Conservation (phyloP, 1,284 basidiomycete species). For the Blastosporella zonata region DNA sequence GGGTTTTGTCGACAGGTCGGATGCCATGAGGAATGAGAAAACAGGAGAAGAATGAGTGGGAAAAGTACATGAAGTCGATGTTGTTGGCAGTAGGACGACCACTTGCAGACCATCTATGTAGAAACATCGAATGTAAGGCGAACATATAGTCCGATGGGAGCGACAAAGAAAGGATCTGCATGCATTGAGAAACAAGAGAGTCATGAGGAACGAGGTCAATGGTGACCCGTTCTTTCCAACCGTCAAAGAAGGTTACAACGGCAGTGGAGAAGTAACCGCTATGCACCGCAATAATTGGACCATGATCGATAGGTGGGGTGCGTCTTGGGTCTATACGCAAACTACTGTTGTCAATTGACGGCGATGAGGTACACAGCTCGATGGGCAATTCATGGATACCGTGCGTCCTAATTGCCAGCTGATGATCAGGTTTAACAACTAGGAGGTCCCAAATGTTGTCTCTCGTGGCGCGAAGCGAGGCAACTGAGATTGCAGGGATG, state of each 20-base stretch:
- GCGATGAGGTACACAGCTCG: conserved; percentile 20
- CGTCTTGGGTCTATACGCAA: conserved; percentile 24
- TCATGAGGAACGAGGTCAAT: conserved; percentile 51
- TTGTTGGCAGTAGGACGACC: conserved; percentile 40
- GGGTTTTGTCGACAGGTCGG: conserved; percentile 19
- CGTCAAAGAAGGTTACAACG: conserved; percentile 47
- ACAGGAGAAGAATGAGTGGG: conserved; percentile 46
- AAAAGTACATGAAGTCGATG: conserved; percentile 57
- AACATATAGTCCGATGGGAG: conserved; percentile 56
- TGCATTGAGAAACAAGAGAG: conserved; percentile 52
- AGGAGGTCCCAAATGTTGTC: conserved; percentile 65
- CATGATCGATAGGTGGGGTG: conserved; percentile 22
- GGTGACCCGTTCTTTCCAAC: conserved; percentile 40
- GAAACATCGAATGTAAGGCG: conserved; percentile 52
- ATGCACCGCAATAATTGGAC: conserved; percentile 34
- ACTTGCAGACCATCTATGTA: conserved; percentile 51
- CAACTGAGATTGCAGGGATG: conserved; percentile 49
- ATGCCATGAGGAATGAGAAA: conserved; percentile 41
- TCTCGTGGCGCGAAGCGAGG: conserved; percentile 62
- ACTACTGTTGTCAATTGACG: conserved; percentile 5
- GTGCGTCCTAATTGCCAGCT: conserved; percentile 57
- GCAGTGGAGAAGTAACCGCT: conserved; percentile 43
- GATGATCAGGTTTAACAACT: conserved; percentile 52
- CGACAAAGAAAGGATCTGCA: conserved; percentile 60
- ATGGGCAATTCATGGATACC: conserved; percentile 50